Evolutionary conservation across 1,284 basidiomycete genomes (phyloP).

Genomic region (Ustilago curta): DNA sequence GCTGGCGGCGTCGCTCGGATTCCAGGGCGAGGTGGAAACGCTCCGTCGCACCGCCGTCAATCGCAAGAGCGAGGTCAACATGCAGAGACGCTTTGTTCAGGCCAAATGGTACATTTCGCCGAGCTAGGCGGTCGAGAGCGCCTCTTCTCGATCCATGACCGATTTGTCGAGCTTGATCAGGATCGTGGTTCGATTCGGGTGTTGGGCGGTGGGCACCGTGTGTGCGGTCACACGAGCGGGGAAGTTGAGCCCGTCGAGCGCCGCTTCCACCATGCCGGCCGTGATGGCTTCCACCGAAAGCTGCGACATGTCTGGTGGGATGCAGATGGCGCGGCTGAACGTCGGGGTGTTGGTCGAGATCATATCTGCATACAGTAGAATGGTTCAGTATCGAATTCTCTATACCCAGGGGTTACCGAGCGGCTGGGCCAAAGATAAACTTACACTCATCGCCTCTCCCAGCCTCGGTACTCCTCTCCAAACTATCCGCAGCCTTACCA

Average conservation of each 20-base stretch:
- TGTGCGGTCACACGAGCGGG: conserved; percentile 97
- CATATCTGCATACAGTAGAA: conserved; percentile 76
- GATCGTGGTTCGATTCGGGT: conserved; percentile 74
- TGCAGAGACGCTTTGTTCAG: conserved; percentile 61
- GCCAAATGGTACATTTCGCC: conserved; percentile 55
- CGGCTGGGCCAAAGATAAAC: not conserved
- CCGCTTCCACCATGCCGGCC: conserved; percentile 96
- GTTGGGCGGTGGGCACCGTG: conserved; percentile 83
- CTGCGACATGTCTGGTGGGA: conserved; percentile 92
- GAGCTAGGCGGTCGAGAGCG: conserved; percentile 31
- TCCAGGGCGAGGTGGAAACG: conserved; percentile 50
- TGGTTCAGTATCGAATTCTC: not conserved
- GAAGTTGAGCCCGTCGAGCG: conserved; percentile 92
- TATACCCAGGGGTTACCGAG: too few relatives aligned
- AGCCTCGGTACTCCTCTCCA: conserved; percentile 92
- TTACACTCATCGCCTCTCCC: conserved; percentile 82
- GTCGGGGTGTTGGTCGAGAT: conserved; percentile 95
- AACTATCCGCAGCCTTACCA: conserved; percentile 89
- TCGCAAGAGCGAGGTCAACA: conserved; percentile 35
- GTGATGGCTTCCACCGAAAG: conserved; percentile 96
- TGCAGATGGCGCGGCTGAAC: conserved; percentile 88
- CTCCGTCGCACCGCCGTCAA: conserved; percentile 35
- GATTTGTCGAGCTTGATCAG: conserved; percentile 65
- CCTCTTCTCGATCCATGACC: conserved; percentile 66
- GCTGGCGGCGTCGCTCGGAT: conserved; percentile 30